A percentile compares a stretch with the other conserved stretches of the same genome.
phyloP scores from a whole-genome alignment of 2,329 filamentous ascomycete species.

The Tolypocladium endophyticum region DNA sequence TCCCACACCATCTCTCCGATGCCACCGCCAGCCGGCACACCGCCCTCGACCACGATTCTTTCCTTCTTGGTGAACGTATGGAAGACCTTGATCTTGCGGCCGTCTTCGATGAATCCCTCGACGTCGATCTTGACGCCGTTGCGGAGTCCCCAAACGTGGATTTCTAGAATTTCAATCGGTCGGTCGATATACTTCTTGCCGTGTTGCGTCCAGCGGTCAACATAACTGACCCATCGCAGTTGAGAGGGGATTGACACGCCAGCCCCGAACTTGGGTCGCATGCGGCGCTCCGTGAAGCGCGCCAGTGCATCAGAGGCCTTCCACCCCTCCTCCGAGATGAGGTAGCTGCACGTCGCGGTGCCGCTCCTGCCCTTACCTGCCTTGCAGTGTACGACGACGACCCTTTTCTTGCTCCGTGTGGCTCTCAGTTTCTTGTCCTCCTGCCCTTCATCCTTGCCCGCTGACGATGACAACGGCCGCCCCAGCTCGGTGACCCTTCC shows the following conservation, averaged over 20 bases:
- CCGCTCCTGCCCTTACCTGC: slow-evolving; percentile 92
- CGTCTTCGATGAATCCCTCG: slow-evolving; percentile 80
- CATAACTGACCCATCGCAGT: slow-evolving; percentile 76
- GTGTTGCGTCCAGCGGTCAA: slow-evolving; percentile 70
- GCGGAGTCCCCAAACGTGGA: slow-evolving; percentile 81
- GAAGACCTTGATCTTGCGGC: slow-evolving; percentile 72
- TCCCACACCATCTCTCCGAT: slow-evolving; percentile 43
- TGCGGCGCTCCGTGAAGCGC: slow-evolving; percentile 66
- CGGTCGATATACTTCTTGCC: slow-evolving; percentile 75
- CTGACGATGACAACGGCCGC: neutral
- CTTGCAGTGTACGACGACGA: slow-evolving; percentile 93
- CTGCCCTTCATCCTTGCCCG: slow-evolving; percentile 1
- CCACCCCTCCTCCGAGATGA: slow-evolving; percentile 75
- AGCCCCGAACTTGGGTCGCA: slow-evolving; percentile 79
- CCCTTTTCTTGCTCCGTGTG: slow-evolving; percentile 36
- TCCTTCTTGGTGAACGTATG: slow-evolving; percentile 72
- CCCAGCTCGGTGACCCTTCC: slow-evolving; percentile 6
- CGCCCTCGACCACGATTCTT: slow-evolving; percentile 54
- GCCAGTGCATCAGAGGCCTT: slow-evolving; percentile 39
- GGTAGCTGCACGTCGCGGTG: slow-evolving; percentile 76
- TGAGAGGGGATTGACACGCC: slow-evolving; percentile 93
- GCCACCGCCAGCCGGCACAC: slow-evolving; percentile 37
- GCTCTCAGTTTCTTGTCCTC: neutral
- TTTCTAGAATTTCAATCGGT: slow-evolving; percentile 73
- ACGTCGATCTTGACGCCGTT: slow-evolving; percentile 82